Percentiles rank a stretch among this genome's conserved stretches.
phyloP scores from a whole-genome alignment of 2,329 filamentous ascomycete genomes.

The Fusarium protoensiforme region DNA sequence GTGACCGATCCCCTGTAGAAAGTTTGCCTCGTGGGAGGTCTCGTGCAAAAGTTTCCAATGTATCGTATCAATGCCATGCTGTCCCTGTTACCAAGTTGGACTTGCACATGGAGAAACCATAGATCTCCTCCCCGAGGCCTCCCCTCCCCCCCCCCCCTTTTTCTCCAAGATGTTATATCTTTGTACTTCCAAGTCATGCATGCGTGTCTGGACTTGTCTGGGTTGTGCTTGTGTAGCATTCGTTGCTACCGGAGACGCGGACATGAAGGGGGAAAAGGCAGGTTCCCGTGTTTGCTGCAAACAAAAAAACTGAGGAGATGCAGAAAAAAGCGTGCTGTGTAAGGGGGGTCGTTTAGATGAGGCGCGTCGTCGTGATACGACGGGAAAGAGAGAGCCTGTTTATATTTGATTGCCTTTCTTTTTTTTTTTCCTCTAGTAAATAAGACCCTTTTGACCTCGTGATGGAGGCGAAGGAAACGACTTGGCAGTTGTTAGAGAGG shows the following conservation, averaged over 20 bases:
- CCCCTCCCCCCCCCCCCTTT: background rate
- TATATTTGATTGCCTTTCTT: conserved; percentile 6
- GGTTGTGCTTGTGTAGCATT: conserved; percentile 14
- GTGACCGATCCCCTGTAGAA: background rate
- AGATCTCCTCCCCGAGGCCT: background rate
- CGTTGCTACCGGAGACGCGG: conserved; percentile 28
- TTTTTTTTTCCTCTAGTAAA: background rate
- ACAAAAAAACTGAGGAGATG: background rate
- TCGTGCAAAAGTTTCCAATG: background rate
- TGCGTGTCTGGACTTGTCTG: background rate
- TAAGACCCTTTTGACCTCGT: conserved; percentile 19
- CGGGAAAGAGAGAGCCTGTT: background rate
- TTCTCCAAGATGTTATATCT: background rate
- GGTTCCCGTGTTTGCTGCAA: conserved; percentile 28
- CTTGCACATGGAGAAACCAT: background rate
- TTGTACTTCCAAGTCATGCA: background rate
- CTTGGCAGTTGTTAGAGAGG: background rate
- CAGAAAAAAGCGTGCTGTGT: conserved; percentile 6
- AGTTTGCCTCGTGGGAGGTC: background rate
- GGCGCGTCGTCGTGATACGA: conserved; percentile 3
- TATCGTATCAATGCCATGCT: background rate
- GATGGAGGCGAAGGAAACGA: background rate
- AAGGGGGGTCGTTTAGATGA: conserved; percentile 20
- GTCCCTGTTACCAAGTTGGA: background rate
- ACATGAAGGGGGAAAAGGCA: background rate